phyloP scores from a whole-genome alignment of 2,329 filamentous ascomycete genomes.

The Fusarium nodosum region DNA sequence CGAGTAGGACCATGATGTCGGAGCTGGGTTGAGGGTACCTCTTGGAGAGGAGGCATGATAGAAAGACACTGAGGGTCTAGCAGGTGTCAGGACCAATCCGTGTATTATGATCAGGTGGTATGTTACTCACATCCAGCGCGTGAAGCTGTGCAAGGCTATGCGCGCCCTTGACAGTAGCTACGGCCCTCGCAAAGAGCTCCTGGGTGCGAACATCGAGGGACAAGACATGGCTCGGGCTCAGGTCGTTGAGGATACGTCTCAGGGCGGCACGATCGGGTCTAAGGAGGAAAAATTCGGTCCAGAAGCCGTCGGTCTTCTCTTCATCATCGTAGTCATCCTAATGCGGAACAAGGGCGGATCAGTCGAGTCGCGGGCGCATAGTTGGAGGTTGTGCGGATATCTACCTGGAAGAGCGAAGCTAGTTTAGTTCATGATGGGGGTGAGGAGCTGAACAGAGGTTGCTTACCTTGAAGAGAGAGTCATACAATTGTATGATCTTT shows the following conservation, averaged over 20 bases:
- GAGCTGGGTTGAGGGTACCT: constrained; percentile 96
- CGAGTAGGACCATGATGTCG: constrained; percentile 90
- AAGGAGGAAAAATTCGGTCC: constrained; percentile 94
- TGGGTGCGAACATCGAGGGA: constrained; percentile 82
- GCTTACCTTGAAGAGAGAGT: constrained; percentile 80
- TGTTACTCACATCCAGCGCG: constrained; percentile 82
- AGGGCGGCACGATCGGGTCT: constrained; percentile 81
- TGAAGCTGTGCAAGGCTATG: constrained; percentile 76
- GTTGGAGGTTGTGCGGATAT: constrained; percentile 28
- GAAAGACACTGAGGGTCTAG: constrained; percentile 89
- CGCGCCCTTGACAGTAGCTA: constrained; percentile 74
- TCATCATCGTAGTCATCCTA: constrained; percentile 74
- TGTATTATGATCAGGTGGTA: constrained; percentile 54
- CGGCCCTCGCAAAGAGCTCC: constrained; percentile 81
- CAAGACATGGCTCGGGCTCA: constrained; percentile 81
- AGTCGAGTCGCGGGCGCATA: constrained; percentile 47
- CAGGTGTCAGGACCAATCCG: constrained; percentile 23
- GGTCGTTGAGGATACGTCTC: constrained; percentile 74
- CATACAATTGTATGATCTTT: constrained; percentile 93
- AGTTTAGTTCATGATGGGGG: constrained; percentile 39
- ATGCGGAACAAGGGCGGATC: constrained; percentile 46
- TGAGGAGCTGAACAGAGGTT: constrained; percentile 25
- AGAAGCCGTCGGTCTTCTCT: constrained; percentile 89
- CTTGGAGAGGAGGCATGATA: constrained; percentile 85
- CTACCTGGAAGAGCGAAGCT: constrained; percentile 47